A percentile compares a stretch with the other conserved stretches of the same genome.
Conservation (phyloP, 2,329 filamentous ascomycete genomes). For the Clarireedia sp. region DNA sequence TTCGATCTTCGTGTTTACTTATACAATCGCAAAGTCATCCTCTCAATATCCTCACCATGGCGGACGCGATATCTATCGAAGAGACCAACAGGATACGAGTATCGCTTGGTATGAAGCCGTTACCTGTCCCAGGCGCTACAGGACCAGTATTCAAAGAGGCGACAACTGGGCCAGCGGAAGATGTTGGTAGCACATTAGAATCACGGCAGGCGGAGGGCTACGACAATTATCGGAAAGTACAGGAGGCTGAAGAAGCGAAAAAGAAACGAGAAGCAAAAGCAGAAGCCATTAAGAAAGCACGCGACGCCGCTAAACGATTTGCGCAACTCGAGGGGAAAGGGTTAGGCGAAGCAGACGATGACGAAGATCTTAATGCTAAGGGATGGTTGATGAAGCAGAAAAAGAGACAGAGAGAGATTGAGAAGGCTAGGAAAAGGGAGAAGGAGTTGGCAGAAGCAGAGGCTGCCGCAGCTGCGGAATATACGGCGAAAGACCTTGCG, state of each 20-base stretch:
- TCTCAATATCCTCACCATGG: constrained; percentile 19
- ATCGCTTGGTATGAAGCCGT: constrained; percentile 80
- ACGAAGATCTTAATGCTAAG: constrained; percentile 64
- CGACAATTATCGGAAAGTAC: constrained; percentile 60
- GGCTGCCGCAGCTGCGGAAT: constrained; percentile 59
- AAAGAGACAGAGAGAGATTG: constrained; percentile 89
- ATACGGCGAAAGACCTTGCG: constrained; percentile 77
- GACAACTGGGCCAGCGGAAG: constrained; percentile 41
- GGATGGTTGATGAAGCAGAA: constrained; percentile 84
- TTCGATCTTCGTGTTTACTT: too few species aligned
- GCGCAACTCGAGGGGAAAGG: constrained; percentile 73
- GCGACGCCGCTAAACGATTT: constrained; percentile 72
- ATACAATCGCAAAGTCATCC: too few species aligned
- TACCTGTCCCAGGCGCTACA: constrained; percentile 67
- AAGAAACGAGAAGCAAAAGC: constrained; percentile 70
- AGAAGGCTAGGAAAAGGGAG: constrained; percentile 61
- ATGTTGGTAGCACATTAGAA: constrained; percentile 75
- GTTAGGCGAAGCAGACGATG: constrained; percentile 66
- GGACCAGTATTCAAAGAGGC: constrained; percentile 50
- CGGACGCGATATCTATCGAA: constrained; percentile 69
- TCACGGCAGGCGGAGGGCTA: constrained; percentile 64
- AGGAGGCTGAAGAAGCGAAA: constrained; percentile 69
- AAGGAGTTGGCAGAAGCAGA: constrained; percentile 74
- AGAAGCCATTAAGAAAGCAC: constrained; percentile 78
- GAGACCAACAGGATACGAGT: constrained; percentile 89